phyloP scores from a whole-genome alignment of 345 rosid species.

The Brassica carinata region DNA sequence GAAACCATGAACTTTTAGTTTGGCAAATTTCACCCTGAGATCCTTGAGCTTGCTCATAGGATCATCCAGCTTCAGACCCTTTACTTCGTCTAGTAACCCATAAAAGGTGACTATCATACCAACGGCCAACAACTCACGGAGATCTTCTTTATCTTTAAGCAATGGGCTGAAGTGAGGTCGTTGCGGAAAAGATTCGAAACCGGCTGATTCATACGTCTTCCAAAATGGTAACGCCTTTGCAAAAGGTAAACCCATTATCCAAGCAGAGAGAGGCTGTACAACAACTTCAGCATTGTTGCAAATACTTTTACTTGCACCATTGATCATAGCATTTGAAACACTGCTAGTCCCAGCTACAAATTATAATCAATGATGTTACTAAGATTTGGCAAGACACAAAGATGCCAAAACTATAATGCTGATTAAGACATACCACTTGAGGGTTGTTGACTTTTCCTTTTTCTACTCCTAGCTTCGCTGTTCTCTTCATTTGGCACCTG shows the following conservation, averaged over 20 bases:
- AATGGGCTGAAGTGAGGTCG: constrained; percentile 69
- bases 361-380: background rate
- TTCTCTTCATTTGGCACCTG: too few relatives aligned
- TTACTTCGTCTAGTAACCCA: constrained; percentile 56
- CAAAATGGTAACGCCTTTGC: constrained; percentile 55
- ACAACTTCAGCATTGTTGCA: background rate
- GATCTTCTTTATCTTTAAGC: constrained; percentile 50
- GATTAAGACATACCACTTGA: constrained; percentile 11
- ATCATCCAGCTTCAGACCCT: constrained; percentile 38
- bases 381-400: background rate
- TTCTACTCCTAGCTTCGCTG: too few relatives aligned
- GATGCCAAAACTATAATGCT: background rate
- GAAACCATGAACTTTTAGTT: constrained; percentile 68
- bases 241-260: constrained; percentile 44
- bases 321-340: background rate
- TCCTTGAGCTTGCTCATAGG: constrained; percentile 41
- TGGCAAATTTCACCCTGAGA: constrained; percentile 50
- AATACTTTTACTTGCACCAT: too few relatives aligned
- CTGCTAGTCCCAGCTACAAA: constrained; percentile 18
- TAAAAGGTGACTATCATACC: constrained; percentile 68
- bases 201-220: constrained; percentile 53
- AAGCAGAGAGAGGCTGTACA: constrained; percentile 46
- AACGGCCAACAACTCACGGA: constrained; percentile 71
- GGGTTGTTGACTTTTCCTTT: too few relatives aligned
- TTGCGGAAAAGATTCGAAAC: constrained; percentile 54